Evolutionary conservation across 352 stramenopile species (phyloP), one percentile per base, ranked within the genome.

Genomic region (Phytophthora constricta): DNA sequence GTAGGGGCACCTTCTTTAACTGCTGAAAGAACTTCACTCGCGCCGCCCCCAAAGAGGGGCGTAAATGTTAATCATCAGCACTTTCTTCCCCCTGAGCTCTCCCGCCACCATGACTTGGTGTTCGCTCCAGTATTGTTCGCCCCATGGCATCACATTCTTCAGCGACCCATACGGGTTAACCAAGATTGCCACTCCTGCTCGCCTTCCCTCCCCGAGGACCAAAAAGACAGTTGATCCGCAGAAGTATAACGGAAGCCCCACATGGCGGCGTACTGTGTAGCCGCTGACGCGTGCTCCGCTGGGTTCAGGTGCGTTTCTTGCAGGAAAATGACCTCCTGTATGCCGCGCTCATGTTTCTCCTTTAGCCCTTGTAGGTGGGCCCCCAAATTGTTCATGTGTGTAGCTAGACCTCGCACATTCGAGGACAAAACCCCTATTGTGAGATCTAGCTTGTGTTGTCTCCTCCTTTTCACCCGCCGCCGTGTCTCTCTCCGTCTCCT

Each of bases 1-100:
- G 58, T 22, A 65, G 58, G 1, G 5, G 2, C 7, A 65, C 53
- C 8, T 23, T 8, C 37, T 37, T 19, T 58, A 65, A 5, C 17
- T 10, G 26, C 19, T 1, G 17, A 9, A 47, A 46, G 20, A 65
- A 65, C 4, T 25, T 10, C 2, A 39, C 26, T 17, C 58, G 20
- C 8, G 26, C 19, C 1, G 19, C 13, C 5, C 39, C 37, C 7
- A 46, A 4, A 0, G 19, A 26, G 0, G 58, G 11, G 48, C 39
- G 14, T 65, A 65, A 7, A 65, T 23, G n/a, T 65, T 65, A 7
- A 58, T 14, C 2, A 65, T 27, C 17, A 65, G 19, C 26, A 53
- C 37, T 17, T 1, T 25, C n/a, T 27, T 34, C 0, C 48, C 37
- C 27, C 3, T 23, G 5, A 53, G 20, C 0, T 37, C 20, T 0